Evolutionary conservation across 1,139 yeast genomes (phyloP).

Genomic region (Geotrichum histeridarum): DNA sequence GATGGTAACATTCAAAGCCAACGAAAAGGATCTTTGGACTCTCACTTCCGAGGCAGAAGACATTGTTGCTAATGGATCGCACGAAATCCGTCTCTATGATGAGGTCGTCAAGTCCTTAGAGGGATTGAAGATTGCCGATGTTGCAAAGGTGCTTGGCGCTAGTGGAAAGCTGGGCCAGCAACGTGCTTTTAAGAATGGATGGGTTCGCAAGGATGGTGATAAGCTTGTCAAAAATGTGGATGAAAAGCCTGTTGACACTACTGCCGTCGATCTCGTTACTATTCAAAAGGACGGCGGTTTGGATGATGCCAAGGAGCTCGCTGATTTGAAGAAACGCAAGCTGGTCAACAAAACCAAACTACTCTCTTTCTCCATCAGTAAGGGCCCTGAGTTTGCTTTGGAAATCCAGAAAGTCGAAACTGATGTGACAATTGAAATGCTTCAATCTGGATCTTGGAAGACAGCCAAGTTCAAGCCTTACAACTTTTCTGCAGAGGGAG

Average conservation of each 20-base stretch:
- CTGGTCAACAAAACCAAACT: slow-evolving; percentile 66
- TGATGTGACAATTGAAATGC: slow-evolving; percentile 91
- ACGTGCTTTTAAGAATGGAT: slow-evolving; percentile 95
- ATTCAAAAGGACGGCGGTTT: slow-evolving; percentile 57
- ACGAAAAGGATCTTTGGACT: slow-evolving; percentile 71
- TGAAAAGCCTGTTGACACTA: slow-evolving; percentile 56
- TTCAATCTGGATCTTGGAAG: slow-evolving; percentile 71
- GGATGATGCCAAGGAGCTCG: slow-evolving; percentile 58
- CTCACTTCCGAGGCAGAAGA: slow-evolving; percentile 80
- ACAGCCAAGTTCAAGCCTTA: slow-evolving; percentile 84
- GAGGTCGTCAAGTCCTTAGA: slow-evolving; percentile 72
- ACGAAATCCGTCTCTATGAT: slow-evolving; percentile 75
- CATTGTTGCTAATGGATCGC: slow-evolving; percentile 75
- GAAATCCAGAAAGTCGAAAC: slow-evolving; percentile 81
- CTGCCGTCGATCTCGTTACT: slow-evolving; percentile 57
- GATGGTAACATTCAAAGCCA: slow-evolving; percentile 69
- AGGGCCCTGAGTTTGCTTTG: slow-evolving; percentile 79
- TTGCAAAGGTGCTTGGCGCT: slow-evolving; percentile 68
- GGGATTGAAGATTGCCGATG: slow-evolving; percentile 78
- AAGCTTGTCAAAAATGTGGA: slow-evolving; percentile 53
- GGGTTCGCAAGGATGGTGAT: slow-evolving; percentile 88
- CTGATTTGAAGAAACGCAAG: slow-evolving; percentile 92
- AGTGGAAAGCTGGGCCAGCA: slow-evolving; percentile 93
- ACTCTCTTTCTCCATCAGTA: slow-evolving; percentile 67
- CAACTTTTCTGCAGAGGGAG: slow-evolving; percentile 93